phyloP scores from a whole-genome alignment of 2,329 filamentous ascomycete genomes.

The Lachnellula hyalina region DNA sequence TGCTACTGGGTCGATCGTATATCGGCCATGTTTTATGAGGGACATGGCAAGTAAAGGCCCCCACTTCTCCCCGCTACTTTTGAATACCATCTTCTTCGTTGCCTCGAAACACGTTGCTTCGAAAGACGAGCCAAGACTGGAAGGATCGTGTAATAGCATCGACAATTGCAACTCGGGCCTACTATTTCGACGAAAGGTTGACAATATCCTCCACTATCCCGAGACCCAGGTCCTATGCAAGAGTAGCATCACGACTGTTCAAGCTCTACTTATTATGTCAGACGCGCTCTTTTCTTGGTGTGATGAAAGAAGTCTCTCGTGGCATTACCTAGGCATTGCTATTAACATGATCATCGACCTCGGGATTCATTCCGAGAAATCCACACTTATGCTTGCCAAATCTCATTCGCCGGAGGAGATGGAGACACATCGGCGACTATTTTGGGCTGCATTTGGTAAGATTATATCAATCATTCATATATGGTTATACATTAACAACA shows the following conservation, averaged over 20 bases:
- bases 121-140: constrained; percentile 6
- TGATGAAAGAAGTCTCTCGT: constrained; percentile 47
- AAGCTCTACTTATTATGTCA: constrained; percentile 47
- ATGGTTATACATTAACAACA: neutral
- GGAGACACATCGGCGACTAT: constrained; percentile 31
- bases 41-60: constrained; percentile 33
- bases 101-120: constrained; percentile 25
- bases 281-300: constrained; percentile 45
- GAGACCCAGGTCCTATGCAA: constrained; percentile 42
- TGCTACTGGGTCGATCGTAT: constrained; percentile 42
- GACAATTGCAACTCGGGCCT: constrained; percentile 22
- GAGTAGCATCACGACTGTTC: constrained; percentile 49
- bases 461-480: neutral
- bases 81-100: constrained; percentile 35
- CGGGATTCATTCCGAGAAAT: constrained; percentile 44
- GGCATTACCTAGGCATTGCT: constrained; percentile 53
- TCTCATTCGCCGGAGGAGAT: constrained; percentile 20
- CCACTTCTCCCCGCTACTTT: constrained; percentile 34
- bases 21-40: constrained; percentile 48
- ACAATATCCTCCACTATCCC: constrained; percentile 38
- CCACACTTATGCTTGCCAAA: constrained; percentile 8
- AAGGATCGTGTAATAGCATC: constrained; percentile 17
- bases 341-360: constrained; percentile 52
- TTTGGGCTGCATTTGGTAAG: constrained; percentile 31
- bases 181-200: constrained; percentile 33